Evolutionary conservation across 805 yeast genomes (phyloP).

Genomic region (Ogataea kodamae): DNA sequence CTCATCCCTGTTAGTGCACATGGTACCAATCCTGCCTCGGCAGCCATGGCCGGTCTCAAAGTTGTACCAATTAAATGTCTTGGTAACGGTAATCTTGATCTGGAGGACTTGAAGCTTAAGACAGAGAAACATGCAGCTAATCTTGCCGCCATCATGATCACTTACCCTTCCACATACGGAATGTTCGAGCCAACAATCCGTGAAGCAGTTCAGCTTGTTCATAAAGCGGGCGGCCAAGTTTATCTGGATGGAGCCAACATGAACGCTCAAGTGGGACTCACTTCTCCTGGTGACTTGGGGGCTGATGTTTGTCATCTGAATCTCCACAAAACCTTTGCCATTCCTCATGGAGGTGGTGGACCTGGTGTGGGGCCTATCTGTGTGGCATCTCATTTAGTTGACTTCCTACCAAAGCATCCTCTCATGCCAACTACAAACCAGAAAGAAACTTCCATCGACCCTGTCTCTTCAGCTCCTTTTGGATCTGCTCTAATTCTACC

Average conservation of each 20-base stretch:
- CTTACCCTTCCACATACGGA: conserved; percentile 97
- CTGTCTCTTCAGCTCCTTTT: conserved; percentile 91
- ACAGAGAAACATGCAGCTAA: conserved; percentile 64
- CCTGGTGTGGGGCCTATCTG: conserved; percentile 99
- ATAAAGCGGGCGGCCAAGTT: conserved; percentile 87
- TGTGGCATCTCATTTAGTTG: conserved; percentile 75
- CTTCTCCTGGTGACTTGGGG: conserved; percentile 96
- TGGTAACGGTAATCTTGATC: conserved; percentile 79
- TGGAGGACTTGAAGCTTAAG: conserved; percentile 68
- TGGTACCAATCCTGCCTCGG: conserved; percentile 98
- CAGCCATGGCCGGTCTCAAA: conserved; percentile 93
- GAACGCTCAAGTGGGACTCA: conserved; percentile 98
- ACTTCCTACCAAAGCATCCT: conserved; percentile 79
- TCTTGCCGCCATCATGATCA: conserved; percentile 91
- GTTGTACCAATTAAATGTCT: conserved; percentile 91
- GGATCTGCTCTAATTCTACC: conserved; percentile 94
- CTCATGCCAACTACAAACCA: conserved; percentile 50
- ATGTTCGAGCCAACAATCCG: conserved; percentile 90
- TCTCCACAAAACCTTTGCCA: conserved; percentile 94
- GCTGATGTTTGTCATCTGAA: conserved; percentile 98
- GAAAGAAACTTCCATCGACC: conserved; percentile 51
- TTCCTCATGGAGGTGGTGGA: conserved; percentile 99
- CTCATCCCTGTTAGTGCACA: conserved; percentile 96
- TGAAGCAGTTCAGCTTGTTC: conserved; percentile 82
- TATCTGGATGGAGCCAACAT: conserved; percentile 98